A percentile compares a stretch with the other conserved stretches of the same genome.
These are phyloP conservation scores for Fistulifera solaris DNA, from an alignment of 108 stramenopile genomes.

Conservation along the genomic window DNA sequence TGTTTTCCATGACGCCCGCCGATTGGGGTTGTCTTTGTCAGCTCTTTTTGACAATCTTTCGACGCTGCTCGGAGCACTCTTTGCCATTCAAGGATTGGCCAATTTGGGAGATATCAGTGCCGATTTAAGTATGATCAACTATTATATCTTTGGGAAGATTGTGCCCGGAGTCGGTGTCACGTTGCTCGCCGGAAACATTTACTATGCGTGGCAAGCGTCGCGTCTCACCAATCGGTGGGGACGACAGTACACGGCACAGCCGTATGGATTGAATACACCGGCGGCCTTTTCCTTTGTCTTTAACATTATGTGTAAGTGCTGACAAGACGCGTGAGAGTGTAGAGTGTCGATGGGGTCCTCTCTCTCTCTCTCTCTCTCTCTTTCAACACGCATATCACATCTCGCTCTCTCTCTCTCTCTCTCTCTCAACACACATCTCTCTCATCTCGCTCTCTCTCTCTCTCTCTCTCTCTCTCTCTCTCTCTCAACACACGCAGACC, in stretches of 20 bases:
- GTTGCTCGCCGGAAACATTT: slow-evolving; percentile 20
- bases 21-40: background rate
- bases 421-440: background rate
- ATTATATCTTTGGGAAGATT: slow-evolving; percentile 40
- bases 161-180: slow-evolving; percentile 57
- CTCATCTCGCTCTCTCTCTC: background rate
- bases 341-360: slow-evolving; percentile 2
- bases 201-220: slow-evolving; percentile 41
- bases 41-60: slow-evolving; percentile 60
- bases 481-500: background rate
- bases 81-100: slow-evolving; percentile 25
- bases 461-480: background rate
- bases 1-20: background rate
- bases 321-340: too few relatives aligned
- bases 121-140: slow-evolving; percentile 9
- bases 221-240: slow-evolving; percentile 32
- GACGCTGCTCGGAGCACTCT: slow-evolving; percentile 41
- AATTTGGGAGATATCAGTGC: slow-evolving; percentile 9
- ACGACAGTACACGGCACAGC: slow-evolving; percentile 48
- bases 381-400: too few relatives aligned
- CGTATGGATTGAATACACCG: slow-evolving; percentile 75
- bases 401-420: too few relatives aligned
- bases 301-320: slow-evolving; percentile 37
- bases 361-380: too few relatives aligned
- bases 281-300: slow-evolving; percentile 63